Evolutionary conservation across 2,329 filamentous ascomycete genomes (phyloP).

Genomic region (Curvularia eragrostidis): DNA sequence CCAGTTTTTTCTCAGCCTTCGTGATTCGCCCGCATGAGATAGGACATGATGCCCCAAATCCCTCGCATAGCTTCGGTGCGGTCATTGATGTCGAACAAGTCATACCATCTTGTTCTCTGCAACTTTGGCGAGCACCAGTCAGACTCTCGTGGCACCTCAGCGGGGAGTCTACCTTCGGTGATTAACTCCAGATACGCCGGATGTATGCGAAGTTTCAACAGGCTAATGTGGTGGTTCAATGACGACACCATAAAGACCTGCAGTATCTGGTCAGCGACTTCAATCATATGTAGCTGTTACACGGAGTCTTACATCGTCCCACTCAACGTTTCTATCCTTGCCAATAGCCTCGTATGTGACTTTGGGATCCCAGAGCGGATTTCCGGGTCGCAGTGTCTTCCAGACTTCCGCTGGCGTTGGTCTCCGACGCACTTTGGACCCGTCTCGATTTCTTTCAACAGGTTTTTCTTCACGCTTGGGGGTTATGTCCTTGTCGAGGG

Average conservation of each 20-base stretch:
- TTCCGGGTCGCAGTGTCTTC: conserved; percentile 60
- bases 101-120: conserved; percentile 65
- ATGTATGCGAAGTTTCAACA: conserved; percentile 66
- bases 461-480: conserved; percentile 48
- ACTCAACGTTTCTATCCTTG: conserved; percentile 55
- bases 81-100: conserved; percentile 62
- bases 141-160: conserved; percentile 32
- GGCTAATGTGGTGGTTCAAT: conserved; percentile 67
- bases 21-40: conserved; percentile 51
- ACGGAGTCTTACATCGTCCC: conserved; percentile 61
- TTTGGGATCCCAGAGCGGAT: conserved; percentile 63
- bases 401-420: conserved; percentile 59
- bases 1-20: conserved; percentile 8
- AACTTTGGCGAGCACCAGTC: conserved; percentile 61
- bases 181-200: conserved; percentile 63
- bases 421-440: conserved; percentile 48
- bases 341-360: conserved; percentile 64
- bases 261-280: conserved; percentile 18
- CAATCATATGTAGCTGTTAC: not conserved
- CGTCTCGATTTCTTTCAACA: conserved; percentile 30
- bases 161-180: conserved; percentile 51
- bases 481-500: conserved; percentile 33
- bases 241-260: conserved; percentile 68
- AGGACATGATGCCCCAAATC: conserved; percentile 65
- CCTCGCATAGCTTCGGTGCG: conserved; percentile 63